A percentile compares a stretch with the other conserved stretches of the same genome.
Conservation (phyloP, 352 stramenopile species). For the Phytopythium delawarense region DNA sequence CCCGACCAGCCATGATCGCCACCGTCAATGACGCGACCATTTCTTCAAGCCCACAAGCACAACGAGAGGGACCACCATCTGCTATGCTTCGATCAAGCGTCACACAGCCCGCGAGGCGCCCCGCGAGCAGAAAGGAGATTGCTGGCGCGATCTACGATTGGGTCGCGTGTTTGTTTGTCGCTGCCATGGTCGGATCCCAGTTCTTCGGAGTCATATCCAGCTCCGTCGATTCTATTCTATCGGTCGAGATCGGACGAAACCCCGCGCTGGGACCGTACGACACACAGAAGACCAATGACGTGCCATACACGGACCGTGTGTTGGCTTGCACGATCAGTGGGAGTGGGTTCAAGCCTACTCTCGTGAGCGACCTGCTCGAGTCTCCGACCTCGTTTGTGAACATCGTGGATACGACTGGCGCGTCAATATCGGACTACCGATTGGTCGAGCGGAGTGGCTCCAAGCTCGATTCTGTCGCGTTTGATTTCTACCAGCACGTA, state of each 20-base stretch:
- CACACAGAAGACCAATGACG: conserved; percentile 5
- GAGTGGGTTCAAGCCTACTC: background rate
- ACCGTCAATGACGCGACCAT: background rate
- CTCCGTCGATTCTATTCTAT: background rate
- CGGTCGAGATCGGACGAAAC: background rate
- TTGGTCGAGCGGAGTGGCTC: background rate
- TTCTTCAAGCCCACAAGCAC: background rate
- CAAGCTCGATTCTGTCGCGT: background rate
- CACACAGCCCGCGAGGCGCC: background rate
- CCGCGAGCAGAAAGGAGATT: background rate
- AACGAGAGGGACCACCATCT: background rate
- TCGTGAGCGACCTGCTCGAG: background rate
- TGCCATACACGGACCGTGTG: conserved; percentile 2
- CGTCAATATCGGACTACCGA: background rate
- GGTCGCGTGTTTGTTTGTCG: conserved; percentile 1
- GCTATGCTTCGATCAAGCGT: background rate
- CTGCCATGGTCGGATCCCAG: conserved; percentile 15
- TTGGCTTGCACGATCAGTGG: background rate
- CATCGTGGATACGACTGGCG: background rate
- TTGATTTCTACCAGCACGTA: background rate
- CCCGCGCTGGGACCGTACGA: background rate
- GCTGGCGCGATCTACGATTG: conserved; percentile 1
- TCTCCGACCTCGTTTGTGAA: background rate
- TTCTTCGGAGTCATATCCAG: conserved; percentile 9
- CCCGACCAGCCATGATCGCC: background rate